Evolutionary conservation across 805 yeast genomes (phyloP).

Genomic region (Kodamaea jinghongensis): DNA sequence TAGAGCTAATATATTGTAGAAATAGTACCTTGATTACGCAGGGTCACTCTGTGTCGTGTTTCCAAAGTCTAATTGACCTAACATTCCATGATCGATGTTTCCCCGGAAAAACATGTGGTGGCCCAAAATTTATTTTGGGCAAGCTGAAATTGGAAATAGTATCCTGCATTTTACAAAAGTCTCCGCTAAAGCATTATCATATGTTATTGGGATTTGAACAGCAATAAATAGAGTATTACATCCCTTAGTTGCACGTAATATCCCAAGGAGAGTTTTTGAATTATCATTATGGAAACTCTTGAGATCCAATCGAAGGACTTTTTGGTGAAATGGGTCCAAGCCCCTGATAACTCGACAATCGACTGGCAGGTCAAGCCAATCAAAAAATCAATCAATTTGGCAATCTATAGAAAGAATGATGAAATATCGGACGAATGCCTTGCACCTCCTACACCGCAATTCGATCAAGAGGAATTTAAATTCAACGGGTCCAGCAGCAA

Average conservation of each 20-base stretch:
- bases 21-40: too few relatives aligned
- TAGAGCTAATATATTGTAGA: too few relatives aligned
- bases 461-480: neutral
- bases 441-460: conserved; percentile 6
- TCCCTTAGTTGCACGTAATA: too few relatives aligned
- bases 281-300: conserved; percentile 68
- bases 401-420: conserved; percentile 36
- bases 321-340: conserved; percentile 86
- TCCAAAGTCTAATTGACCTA: too few relatives aligned
- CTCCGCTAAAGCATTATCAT: too few relatives aligned
- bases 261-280: neutral
- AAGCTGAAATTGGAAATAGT: too few relatives aligned
- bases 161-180: too few relatives aligned
- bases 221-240: too few relatives aligned
- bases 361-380: conserved; percentile 83
- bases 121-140: too few relatives aligned
- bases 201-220: too few relatives aligned
- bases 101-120: too few relatives aligned
- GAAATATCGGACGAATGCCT: conserved; percentile 10
- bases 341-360: conserved; percentile 62
- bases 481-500: conserved; percentile 27
- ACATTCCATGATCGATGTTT: neutral
- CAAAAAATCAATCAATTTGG: conserved; percentile 40
- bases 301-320: conserved; percentile 89
- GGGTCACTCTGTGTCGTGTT: too few relatives aligned